These are phyloP conservation scores for Boletus sp. DNA, from an alignment of 768 basidiomycete species.

Conservation along the genomic window DNA sequence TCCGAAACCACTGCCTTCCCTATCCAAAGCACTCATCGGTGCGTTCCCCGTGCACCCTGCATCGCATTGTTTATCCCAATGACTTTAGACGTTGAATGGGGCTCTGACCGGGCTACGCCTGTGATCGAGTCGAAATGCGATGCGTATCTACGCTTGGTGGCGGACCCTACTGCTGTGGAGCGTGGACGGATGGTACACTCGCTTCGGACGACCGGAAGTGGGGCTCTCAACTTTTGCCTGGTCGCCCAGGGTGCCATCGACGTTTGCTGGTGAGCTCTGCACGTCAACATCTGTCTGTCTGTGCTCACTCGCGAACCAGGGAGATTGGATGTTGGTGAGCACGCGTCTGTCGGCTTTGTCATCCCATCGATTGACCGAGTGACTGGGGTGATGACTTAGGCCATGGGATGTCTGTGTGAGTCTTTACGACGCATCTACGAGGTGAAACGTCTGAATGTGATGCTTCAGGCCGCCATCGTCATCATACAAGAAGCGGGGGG, in stretches of 20 bases:
- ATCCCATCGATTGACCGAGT: background rate
- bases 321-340: too few relatives aligned
- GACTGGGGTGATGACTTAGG: constrained; percentile 26
- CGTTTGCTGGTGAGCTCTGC: constrained; percentile 59
- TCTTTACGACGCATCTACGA: background rate
- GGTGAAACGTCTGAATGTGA: background rate
- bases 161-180: too few relatives aligned
- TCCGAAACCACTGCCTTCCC: too few relatives aligned
- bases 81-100: too few relatives aligned
- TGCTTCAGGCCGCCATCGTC: constrained; percentile 69
- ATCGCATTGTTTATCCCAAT: background rate
- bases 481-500: constrained; percentile 90
- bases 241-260: constrained; percentile 29
- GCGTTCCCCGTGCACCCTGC: background rate
- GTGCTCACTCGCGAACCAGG: background rate
- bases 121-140: constrained; percentile 59
- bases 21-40: constrained; percentile 74
- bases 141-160: constrained; percentile 73
- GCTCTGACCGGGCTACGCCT: too few relatives aligned
- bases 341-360: background rate
- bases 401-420: constrained; percentile 84
- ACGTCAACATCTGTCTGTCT: too few relatives aligned
- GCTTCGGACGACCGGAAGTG: too few relatives aligned
- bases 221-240: too few relatives aligned
- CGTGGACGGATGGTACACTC: too few relatives aligned